Conservation (phyloP, 164 flowering plant species). For the Chloranthus sessilifolius region DNA sequence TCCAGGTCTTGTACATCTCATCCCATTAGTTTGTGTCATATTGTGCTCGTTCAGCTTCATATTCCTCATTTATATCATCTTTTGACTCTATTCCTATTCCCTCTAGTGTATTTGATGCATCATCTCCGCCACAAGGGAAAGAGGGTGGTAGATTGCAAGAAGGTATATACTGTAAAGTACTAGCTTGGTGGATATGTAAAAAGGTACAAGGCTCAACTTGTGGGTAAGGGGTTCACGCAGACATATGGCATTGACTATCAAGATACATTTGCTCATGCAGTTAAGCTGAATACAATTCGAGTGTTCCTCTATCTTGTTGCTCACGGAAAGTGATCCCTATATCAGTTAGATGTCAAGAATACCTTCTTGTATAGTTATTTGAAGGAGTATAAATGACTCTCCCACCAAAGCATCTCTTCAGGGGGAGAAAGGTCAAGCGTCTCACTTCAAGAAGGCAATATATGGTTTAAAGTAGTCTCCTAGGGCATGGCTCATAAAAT, state of each 20-base stretch:
- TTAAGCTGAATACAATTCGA: too few species aligned
- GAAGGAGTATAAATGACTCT: too few species aligned
- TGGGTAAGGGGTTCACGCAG: constrained; percentile 1
- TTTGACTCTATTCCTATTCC: too few species aligned
- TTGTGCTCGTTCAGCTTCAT: too few species aligned
- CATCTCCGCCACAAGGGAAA: too few species aligned
- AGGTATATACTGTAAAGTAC: not conserved
- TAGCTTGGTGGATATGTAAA: not conserved
- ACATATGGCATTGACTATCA: not conserved
- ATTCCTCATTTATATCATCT: too few species aligned
- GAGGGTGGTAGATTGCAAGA: not conserved
- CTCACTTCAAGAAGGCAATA: not conserved
- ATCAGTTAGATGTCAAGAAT: too few species aligned
- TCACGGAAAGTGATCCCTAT: not conserved
- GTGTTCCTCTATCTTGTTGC: not conserved
- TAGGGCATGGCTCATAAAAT: not conserved
- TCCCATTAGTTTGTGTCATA: too few species aligned
- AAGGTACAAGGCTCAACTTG: constrained; percentile 1
- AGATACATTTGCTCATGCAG: not conserved
- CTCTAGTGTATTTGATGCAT: too few species aligned
- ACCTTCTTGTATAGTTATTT: too few species aligned
- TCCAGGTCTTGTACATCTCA: too few species aligned
- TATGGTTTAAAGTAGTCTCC: constrained; percentile 4
- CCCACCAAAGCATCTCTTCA: not conserved
- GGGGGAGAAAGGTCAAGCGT: not conserved